Evolutionary conservation across 805 yeast genomes (phyloP).

Genomic region (Saturnispora sanitii): DNA sequence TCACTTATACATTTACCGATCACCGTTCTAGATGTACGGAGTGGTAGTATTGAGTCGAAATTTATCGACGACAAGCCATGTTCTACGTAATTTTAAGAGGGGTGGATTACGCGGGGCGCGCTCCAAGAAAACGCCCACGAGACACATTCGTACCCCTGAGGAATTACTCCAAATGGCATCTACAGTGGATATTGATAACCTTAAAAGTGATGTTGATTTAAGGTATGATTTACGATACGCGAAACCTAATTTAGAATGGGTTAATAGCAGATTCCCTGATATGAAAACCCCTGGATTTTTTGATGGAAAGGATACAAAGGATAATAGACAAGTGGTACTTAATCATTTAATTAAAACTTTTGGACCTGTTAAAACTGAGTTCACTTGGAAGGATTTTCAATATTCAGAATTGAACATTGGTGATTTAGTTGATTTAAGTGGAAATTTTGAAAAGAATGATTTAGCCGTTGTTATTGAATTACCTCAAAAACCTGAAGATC

Average conservation of each 20-base stretch:
- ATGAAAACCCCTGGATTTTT: conserved; percentile 12
- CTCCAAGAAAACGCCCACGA: conserved; percentile 2
- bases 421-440: conserved; percentile 49
- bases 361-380: conserved; percentile 12
- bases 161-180: conserved; percentile 22
- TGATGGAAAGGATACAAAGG: conserved; percentile 14
- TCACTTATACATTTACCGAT: too few relatives aligned
- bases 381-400: conserved; percentile 18
- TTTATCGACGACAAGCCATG: too few relatives aligned
- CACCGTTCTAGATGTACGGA: too few relatives aligned
- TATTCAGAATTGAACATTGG: conserved; percentile 37
- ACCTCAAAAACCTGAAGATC: conserved; percentile 41
- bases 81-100: background rate
- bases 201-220: conserved; percentile 15
- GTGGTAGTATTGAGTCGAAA: too few relatives aligned
- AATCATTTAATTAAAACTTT: conserved; percentile 12
- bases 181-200: conserved; percentile 21
- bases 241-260: conserved; percentile 26
- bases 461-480: conserved; percentile 45
- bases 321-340: conserved; percentile 11
- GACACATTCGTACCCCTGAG: conserved; percentile 24
- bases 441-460: conserved; percentile 32
- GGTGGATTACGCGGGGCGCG: background rate
- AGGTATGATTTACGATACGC: conserved; percentile 20
- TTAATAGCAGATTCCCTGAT: conserved; percentile 10